Evolutionary conservation across 768 basidiomycete species (phyloP).

Genomic region (Trametes sanguinea): DNA sequence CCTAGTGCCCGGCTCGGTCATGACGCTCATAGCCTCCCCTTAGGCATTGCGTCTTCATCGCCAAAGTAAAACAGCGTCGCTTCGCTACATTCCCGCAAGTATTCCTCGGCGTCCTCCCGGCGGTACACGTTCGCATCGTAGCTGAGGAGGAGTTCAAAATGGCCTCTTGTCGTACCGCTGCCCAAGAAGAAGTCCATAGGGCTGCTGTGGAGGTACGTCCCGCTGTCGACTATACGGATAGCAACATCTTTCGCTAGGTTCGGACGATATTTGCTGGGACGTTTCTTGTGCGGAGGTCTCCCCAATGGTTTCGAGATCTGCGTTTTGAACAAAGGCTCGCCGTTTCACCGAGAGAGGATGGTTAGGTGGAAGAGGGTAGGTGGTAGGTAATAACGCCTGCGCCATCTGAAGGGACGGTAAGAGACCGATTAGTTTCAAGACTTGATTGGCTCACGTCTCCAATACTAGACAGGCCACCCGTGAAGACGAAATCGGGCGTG

Average conservation of each 20-base stretch:
- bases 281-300: neutral
- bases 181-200: slow-evolving; percentile 52
- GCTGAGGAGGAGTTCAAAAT: slow-evolving; percentile 37
- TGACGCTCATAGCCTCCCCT: neutral
- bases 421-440: neutral
- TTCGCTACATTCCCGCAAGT: slow-evolving; percentile 46
- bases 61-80: slow-evolving; percentile 38
- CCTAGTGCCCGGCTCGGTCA: no score
- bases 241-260: neutral
- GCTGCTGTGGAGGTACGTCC: slow-evolving; percentile 40
- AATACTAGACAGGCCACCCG: slow-evolving; percentile 30
- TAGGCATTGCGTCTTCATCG: neutral
- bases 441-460: slow-evolving; percentile 23
- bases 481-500: slow-evolving; percentile 21
- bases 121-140: slow-evolving; percentile 53
- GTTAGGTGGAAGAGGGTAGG: slow-evolving; percentile 20
- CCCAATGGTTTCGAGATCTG: no score
- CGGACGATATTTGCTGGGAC: neutral
- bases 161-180: slow-evolving; percentile 36
- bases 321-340: no score
- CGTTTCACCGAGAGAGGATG: slow-evolving; percentile 10
- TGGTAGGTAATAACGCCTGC: slow-evolving; percentile 16
- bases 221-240: slow-evolving; percentile 20
- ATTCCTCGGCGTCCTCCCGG: slow-evolving; percentile 43
- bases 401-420: slow-evolving; percentile 6